Evolutionary conservation across 768 basidiomycete genomes (phyloP), one percentile per base, ranked within the genome.

Genomic region (Naematelia encephala): DNA sequence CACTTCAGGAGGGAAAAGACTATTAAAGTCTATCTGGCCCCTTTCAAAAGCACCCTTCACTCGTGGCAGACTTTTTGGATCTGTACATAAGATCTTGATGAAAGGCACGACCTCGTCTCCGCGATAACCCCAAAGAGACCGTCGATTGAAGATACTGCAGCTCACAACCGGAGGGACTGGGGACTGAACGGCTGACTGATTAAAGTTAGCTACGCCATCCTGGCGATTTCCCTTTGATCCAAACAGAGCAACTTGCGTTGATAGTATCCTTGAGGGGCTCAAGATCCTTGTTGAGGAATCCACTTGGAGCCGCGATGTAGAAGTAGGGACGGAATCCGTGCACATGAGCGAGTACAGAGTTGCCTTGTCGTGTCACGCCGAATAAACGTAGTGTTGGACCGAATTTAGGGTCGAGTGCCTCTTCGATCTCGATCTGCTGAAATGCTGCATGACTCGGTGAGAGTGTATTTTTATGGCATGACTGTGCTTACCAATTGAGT

Each of bases 351-450:
- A 97, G 82, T 1, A 98, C 89, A 57, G 93, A 97, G 73, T 98
- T 84, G 0, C 94, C 94, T 1, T 80, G 82, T 89, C 93, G 58
- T 1, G 91, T 97, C 5, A 97, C 88, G 34, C 96, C 96, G 75
- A 87, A 98, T 81, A 97, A 85, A 51, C 91, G 82, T 26, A 82
- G 63, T 13, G 70, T 69, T 0, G 80, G 78, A 14, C 85, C 67
- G 28, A 83, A 82, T 3, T 78, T 78, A 12, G 86, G 79, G 23
- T 81, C 81, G 8, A 81, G 75, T 47, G 83, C 82, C 56, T 86
- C 83, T 63, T 94, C 91, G 5, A 98, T 82, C 63, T 98, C 96
- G 59, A 94, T 93, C 77, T 98, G 96, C 75, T 99, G 96, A 69
- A 98, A 98, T 16, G 88, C 91, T 93, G 51, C 22, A 16, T 5